Evolutionary conservation across 306 rosid genomes (phyloP).

Genomic region (Castanea mollissima): DNA sequence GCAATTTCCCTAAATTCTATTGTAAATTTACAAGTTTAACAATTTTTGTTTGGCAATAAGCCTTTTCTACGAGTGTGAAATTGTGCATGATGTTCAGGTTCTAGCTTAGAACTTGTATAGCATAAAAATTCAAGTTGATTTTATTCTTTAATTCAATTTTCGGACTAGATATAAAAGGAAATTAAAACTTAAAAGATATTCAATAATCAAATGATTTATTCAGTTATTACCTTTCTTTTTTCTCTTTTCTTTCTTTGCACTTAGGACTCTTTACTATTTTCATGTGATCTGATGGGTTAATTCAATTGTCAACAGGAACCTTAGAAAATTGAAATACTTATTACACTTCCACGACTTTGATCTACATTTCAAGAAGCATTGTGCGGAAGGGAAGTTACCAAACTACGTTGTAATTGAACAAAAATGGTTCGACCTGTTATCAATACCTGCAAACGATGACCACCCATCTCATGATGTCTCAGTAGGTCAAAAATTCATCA

Average conservation of each 20-base stretch:
- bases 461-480: constrained; percentile 79
- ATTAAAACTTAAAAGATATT: too few relatives aligned
- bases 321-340: constrained; percentile 57
- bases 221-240: too few relatives aligned
- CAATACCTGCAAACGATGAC: constrained; percentile 59
- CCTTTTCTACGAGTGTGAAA: too few relatives aligned
- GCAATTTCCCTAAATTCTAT: too few relatives aligned
- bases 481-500: constrained; percentile 63
- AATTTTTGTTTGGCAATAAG: too few relatives aligned
- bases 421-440: constrained; percentile 44
- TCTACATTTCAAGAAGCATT: constrained; percentile 55
- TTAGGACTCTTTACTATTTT: neutral
- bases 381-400: constrained; percentile 64
- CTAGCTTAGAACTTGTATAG: too few relatives aligned
- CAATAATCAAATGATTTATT: too few relatives aligned
- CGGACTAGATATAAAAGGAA: too few relatives aligned
- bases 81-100: too few relatives aligned
- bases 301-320: constrained; percentile 35
- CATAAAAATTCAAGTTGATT: too few relatives aligned
- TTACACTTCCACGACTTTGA: constrained; percentile 49
- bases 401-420: constrained; percentile 82
- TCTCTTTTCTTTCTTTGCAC: neutral
- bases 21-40: too few relatives aligned
- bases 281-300: neutral
- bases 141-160: too few relatives aligned